A percentile compares a stretch with the other conserved stretches of the same genome.
phyloP scores from a whole-genome alignment of 2,329 filamentous ascomycete genomes.

The Penicillium sp. region DNA sequence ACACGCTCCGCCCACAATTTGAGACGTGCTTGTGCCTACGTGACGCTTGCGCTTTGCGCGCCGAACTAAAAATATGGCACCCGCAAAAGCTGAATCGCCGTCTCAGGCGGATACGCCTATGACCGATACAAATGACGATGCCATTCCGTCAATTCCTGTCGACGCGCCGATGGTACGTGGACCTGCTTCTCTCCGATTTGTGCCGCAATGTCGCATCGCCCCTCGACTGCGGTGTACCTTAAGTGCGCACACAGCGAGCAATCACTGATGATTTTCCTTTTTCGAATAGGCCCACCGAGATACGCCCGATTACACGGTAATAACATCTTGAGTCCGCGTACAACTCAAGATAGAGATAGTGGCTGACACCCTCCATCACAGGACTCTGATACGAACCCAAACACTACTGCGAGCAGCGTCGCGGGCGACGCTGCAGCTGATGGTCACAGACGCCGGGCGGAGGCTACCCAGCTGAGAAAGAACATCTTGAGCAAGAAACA shows the following conservation, averaged over 20 bases:
- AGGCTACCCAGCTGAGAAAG: slow-evolving; percentile 83
- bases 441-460: slow-evolving; percentile 77
- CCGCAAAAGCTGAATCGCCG: slow-evolving; percentile 37
- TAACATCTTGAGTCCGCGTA: slow-evolving; percentile 2
- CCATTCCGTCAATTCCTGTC: slow-evolving; percentile 34
- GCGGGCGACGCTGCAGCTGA: slow-evolving; percentile 68
- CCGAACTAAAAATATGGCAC: slow-evolving; percentile 38
- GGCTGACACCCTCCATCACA: slow-evolving; percentile 21
- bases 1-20: slow-evolving; percentile 1
- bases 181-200: background rate
- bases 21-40: slow-evolving; percentile 12
- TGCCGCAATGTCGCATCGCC: background rate
- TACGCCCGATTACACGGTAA: slow-evolving; percentile 60
- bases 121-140: slow-evolving; percentile 41
- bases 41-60: slow-evolving; percentile 25
- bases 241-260: background rate
- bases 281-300: slow-evolving; percentile 49
- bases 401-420: slow-evolving; percentile 75
- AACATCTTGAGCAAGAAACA: slow-evolving; percentile 95
- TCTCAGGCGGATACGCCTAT: slow-evolving; percentile 47
- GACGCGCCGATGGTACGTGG: slow-evolving; percentile 41
- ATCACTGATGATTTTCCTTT: slow-evolving; percentile 8
- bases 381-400: slow-evolving; percentile 63
- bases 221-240: background rate
- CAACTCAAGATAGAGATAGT: background rate